A percentile compares a stretch with the other conserved stretches of the same genome.
These are phyloP conservation scores for Podospora conica DNA, from an alignment of 495 filamentous ascomycete species.

Conservation along the genomic window DNA sequence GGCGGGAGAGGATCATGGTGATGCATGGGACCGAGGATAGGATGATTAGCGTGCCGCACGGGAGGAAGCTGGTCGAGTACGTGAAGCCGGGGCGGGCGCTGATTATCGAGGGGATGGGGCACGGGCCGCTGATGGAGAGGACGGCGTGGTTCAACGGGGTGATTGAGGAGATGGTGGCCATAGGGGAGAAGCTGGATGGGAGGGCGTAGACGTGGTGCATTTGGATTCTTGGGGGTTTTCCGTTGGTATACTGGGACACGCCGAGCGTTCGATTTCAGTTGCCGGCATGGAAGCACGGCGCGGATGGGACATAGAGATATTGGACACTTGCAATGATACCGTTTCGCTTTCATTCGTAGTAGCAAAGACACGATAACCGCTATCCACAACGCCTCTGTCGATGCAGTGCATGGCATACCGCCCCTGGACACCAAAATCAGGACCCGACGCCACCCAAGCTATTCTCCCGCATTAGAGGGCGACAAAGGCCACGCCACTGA, in stretches of 20 bases:
- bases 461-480: conserved; percentile 51
- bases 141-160: conserved; percentile 53
- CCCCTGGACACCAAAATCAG: neutral
- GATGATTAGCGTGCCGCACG: conserved; percentile 68
- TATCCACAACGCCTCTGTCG: neutral
- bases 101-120: conserved; percentile 61
- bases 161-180: conserved; percentile 45
- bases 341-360: neutral
- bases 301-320: neutral
- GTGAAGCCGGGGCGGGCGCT: conserved; percentile 43
- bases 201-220: neutral
- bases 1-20: conserved; percentile 64
- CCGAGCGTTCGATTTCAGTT: neutral
- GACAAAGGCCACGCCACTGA: conserved; percentile 85
- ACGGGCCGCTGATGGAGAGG: conserved; percentile 61
- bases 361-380: neutral
- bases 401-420: neutral
- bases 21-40: conserved; percentile 66
- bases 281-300: neutral
- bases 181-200: conserved; percentile 34
- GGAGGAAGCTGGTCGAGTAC: conserved; percentile 48
- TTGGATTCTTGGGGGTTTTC: neutral
- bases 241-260: neutral
- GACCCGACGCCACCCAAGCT: neutral
- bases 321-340: neutral